Base-by-base conservation (phyloP, 2,329 filamentous ascomycete genomes). In the Oidium heveae region DNA sequence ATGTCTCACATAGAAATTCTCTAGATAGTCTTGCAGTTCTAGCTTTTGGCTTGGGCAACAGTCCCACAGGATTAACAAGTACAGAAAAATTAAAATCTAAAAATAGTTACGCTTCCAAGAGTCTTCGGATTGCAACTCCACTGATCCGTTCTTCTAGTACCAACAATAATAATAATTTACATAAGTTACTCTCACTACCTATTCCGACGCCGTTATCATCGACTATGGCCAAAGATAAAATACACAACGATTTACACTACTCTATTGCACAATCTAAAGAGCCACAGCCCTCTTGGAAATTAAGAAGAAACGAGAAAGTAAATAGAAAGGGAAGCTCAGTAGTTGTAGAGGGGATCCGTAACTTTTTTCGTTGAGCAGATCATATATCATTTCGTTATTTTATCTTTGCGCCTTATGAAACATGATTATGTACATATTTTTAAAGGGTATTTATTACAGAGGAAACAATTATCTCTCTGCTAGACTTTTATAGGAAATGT, bases 91-190 rank as follows among this genome's bases (percentile, higher is more conserved):
- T 60, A 20, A 61, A 58, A 32, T 56, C 58, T 46, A 64, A 62
- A 55, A 59, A 57, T 20, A 61, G 60, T 46, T 63, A 60, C 60
- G 59, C 55, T 32, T 57, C 57, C 50, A 63, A 65, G 54, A 59
- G 60, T 46, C 60, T 61, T 28, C 54, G 58, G 28, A 58, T 59
- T 8, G 58, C 63, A 51, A 61, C 60, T 34, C 57, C 61, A 39
- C 62, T 59, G 0, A 47, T 62, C n/a, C 55, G 62, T 49, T 63
- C 60, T 4, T 61, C 60, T 1, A 64, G 61, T 55, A 60, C 59
- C 8, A 63, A 63, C 47, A 52, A 60, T 8, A 56, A 53, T 28
- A 57, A 59, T 33, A 56, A 46, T 24, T 59, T 55, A 33, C 46
- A 50, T 10, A 50, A 55, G 8, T 44, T 57, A 18, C 50, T 55